Conservation (phyloP, 2,329 filamentous ascomycete genomes). For the Talaromyces sp. region DNA sequence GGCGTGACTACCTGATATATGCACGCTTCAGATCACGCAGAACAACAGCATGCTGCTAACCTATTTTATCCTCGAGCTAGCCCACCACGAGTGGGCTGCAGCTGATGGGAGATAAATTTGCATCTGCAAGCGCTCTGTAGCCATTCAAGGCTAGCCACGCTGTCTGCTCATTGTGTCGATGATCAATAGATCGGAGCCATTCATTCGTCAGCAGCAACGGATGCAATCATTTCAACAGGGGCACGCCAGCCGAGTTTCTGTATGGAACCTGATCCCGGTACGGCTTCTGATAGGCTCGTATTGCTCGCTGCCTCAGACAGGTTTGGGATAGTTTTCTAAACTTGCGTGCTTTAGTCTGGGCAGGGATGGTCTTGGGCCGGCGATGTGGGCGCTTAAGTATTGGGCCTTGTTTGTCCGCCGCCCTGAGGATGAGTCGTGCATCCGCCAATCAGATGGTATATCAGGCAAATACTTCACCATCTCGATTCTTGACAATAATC, state of each 20-base stretch:
- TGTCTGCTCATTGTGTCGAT: not conserved
- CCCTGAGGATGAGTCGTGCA: not conserved
- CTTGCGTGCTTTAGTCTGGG: not conserved
- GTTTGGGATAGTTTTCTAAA: not conserved
- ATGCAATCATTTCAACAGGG: slow-evolving; percentile 2
- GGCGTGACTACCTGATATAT: slow-evolving; percentile 14
- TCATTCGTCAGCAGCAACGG: slow-evolving; percentile 16
- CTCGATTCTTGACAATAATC: not conserved
- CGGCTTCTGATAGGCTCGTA: slow-evolving; percentile 15
- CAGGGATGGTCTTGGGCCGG: slow-evolving; percentile 6
- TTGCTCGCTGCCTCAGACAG: not conserved
- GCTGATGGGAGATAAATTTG: not conserved
- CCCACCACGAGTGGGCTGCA: slow-evolving; percentile 10
- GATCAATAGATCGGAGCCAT: not conserved
- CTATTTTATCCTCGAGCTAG: not conserved
- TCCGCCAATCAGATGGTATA: slow-evolving; percentile 14
- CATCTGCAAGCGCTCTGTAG: slow-evolving; percentile 15
- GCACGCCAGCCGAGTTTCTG: slow-evolving; percentile 15
- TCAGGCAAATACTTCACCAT: not conserved
- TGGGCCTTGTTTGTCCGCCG: slow-evolving; percentile 4
- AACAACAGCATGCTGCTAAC: slow-evolving; percentile 5
- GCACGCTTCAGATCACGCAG: slow-evolving; percentile 1
- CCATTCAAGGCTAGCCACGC: slow-evolving; percentile 15
- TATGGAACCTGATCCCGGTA: not conserved
- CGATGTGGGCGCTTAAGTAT: slow-evolving; percentile 17